phyloP scores from a whole-genome alignment of 495 filamentous ascomycete genomes.

The Tuber microsphaerosporum region DNA sequence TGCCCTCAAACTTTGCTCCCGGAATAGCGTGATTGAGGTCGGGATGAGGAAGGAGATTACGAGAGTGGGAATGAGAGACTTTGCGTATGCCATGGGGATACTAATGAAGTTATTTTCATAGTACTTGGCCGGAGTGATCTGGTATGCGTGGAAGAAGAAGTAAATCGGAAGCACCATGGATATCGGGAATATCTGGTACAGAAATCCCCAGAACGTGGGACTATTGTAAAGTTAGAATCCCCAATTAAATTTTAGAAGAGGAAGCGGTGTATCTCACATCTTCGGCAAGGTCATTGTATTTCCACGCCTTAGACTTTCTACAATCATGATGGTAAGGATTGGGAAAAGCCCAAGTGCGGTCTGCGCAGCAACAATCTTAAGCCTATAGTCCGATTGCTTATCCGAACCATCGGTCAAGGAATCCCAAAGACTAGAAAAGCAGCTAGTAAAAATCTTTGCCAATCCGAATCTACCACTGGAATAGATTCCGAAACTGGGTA shows the following conservation, averaged over 20 bases:
- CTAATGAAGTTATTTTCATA: slow-evolving; percentile 37
- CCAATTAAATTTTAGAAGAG: not conserved
- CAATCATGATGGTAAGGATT: slow-evolving; percentile 38
- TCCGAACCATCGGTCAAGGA: not conserved
- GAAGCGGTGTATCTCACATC: slow-evolving; percentile 33
- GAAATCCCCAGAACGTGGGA: slow-evolving; percentile 37
- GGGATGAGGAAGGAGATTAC: slow-evolving; percentile 43
- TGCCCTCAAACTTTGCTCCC: not conserved
- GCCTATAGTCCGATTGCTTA: not conserved
- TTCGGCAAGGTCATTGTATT: slow-evolving; percentile 36
- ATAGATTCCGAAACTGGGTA: slow-evolving; percentile 7
- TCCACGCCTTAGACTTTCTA: slow-evolving; percentile 40
- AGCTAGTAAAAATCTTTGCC: slow-evolving; percentile 3
- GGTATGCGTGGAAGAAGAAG: slow-evolving; percentile 42
- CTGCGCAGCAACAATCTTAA: slow-evolving; percentile 33
- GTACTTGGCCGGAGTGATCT: slow-evolving; percentile 35
- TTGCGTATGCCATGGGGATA: slow-evolving; percentile 34
- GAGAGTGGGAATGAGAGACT: slow-evolving; percentile 42
- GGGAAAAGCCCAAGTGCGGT: slow-evolving; percentile 37
- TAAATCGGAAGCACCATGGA: slow-evolving; percentile 44
- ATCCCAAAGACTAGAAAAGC: not conserved
- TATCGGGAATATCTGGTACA: slow-evolving; percentile 43
- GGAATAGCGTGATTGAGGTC: slow-evolving; percentile 38
- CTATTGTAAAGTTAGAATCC: slow-evolving; percentile 18
- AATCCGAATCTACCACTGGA: slow-evolving; percentile 6